These are phyloP conservation scores for Neofusicoccum sp. DNA, from an alignment of 2,329 filamentous ascomycete genomes.

Conservation along the genomic window DNA sequence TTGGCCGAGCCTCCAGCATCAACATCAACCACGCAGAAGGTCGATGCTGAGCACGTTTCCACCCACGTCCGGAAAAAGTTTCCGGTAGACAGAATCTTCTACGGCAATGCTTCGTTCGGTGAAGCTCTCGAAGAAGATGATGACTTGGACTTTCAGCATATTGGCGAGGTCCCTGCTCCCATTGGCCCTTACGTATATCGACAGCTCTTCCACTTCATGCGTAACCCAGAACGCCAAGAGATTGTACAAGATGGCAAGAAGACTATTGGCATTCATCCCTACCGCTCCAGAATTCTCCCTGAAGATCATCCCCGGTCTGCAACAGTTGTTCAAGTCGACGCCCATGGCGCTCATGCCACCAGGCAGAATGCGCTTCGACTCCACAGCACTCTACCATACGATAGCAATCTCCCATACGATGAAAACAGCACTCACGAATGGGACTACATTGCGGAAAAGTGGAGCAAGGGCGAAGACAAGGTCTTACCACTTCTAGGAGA, in stretches of 20 bases:
- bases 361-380: conserved; percentile 26
- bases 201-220: conserved; percentile 28
- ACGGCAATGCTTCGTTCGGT: conserved; percentile 17
- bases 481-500: conserved; percentile 55
- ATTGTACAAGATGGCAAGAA: conserved; percentile 23
- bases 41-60: background rate
- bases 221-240: conserved; percentile 20
- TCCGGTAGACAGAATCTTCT: conserved; percentile 36
- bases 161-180: conserved; percentile 17
- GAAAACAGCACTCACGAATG: conserved; percentile 22
- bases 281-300: conserved; percentile 23
- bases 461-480: conserved; percentile 41
- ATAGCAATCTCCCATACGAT: conserved; percentile 26
- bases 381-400: conserved; percentile 10
- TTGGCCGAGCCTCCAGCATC: conserved; percentile 22
- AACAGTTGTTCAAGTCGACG: conserved; percentile 26
- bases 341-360: conserved; percentile 24
- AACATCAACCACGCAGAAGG: background rate
- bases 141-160: conserved; percentile 18
- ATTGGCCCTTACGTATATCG: conserved; percentile 27
- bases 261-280: conserved; percentile 32
- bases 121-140: conserved; percentile 17
- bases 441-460: conserved; percentile 43
- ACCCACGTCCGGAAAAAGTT: conserved; percentile 7
- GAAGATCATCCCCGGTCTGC: conserved; percentile 27